Conservation (phyloP, 176 grass and related monocot genomes). For the Musa troglodytarum region DNA sequence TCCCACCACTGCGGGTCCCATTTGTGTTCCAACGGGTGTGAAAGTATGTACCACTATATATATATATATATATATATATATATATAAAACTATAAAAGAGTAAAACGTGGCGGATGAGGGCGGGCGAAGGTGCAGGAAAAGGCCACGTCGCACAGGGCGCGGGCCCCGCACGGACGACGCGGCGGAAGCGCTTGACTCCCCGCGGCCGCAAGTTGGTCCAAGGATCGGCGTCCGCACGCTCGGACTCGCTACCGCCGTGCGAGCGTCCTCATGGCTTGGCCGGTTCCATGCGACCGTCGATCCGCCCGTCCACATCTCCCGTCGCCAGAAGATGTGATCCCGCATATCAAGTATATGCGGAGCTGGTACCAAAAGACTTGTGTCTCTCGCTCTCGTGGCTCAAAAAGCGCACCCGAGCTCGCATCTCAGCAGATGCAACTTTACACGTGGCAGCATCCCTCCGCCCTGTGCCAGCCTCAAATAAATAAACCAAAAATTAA, state of each 20-base stretch:
- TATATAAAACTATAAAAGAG: no score
- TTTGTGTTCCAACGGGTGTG: no score
- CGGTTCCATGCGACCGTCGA: neutral
- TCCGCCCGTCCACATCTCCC: neutral
- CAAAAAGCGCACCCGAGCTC: neutral
- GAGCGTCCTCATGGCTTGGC: neutral
- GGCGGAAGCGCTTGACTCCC: neutral
- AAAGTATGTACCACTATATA: no score
- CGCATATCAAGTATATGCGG: neutral
- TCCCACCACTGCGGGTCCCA: no score
- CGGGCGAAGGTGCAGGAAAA: neutral
- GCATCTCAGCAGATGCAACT: neutral
- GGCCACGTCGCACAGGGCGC: neutral
- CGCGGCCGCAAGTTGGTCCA: neutral
- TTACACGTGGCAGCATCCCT: neutral
- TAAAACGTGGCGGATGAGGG: neutral
- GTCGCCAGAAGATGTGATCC: neutral
- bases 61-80: no score
- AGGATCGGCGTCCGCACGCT: neutral
- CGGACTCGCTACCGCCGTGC: neutral
- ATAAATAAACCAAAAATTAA: neutral
- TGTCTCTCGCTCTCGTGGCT: neutral
- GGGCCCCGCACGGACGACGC: neutral
- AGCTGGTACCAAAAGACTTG: neutral
- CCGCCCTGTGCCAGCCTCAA: neutral